Evolutionary conservation across 1,139 yeast genomes (phyloP), one percentile per base, ranked within the genome.

Genomic region (Saccharomyces hybrid): DNA sequence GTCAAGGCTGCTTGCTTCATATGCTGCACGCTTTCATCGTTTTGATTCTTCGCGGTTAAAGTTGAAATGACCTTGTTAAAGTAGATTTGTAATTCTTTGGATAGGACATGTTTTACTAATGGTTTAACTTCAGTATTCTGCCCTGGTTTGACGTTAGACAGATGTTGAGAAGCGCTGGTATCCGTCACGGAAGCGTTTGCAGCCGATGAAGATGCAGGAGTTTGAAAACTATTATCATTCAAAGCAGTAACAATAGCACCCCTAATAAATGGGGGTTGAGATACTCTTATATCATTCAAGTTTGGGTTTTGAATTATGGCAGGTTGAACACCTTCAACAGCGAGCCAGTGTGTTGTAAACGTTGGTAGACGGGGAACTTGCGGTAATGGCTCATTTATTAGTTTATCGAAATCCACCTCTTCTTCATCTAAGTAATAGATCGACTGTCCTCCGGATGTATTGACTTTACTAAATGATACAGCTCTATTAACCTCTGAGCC

Each of bases 321-420:
- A 1, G 99, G 99, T 68, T 95, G 99, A 3, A 95, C 96, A 53
- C 99, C 99, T 72, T 95, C 99, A 56, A 95, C 88, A 0, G 99
- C 98, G 46, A 95, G 77, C 99, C 99, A 95, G 70, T 95, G 99
- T 1, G 98, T 96, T 0, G 98, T 89, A 68, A 88, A 91, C 0
- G 96, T 84, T 1, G 96, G 84, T 57, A 87, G 85, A 56, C 98
- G 79, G 3, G 99, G 99, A 2, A 95, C 96, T 65, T 87, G 88
- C 5, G 99, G 99, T 58, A 95, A 76, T 46, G 96, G 97, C 68
- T 88, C 95, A 68, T 93, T 91, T 63, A 95, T 88, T 59, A 95
- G 77, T 67, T 89, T 89, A 68, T 95, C 99, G 69, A 93, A 88
- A 66, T 95, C 99, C 48, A 93, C 84, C 67, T 91, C 98, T 61